These are phyloP conservation scores for Aspergillus sclerotiicarbonarius DNA, from an alignment of 495 filamentous ascomycete genomes.

Conservation along the genomic window DNA sequence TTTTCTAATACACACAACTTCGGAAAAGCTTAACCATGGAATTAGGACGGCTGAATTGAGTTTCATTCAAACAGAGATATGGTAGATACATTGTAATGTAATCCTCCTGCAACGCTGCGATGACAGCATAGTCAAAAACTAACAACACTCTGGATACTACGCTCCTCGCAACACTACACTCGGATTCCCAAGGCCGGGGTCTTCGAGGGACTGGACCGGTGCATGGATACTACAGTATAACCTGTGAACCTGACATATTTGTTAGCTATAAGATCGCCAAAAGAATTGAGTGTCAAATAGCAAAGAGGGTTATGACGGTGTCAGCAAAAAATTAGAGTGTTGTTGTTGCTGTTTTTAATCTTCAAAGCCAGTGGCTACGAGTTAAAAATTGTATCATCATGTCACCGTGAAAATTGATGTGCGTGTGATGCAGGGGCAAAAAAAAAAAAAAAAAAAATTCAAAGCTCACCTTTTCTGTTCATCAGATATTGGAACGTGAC, in stretches of 20 bases:
- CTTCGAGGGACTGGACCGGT: not conserved
- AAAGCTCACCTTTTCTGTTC: constrained; percentile 31
- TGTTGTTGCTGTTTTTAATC: constrained; percentile 56
- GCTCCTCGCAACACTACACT: not conserved
- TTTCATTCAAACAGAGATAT: too few species aligned
- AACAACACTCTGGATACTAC: not conserved
- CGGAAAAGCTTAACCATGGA: too few species aligned
- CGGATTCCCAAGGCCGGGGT: not conserved
- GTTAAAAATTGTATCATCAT: constrained; percentile 61
- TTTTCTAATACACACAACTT: too few species aligned
- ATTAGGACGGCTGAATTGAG: too few species aligned
- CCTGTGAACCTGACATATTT: constrained; percentile 1
- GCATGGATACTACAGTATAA: not conserved
- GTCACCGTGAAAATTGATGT: constrained; percentile 29
- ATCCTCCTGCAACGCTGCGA: too few species aligned
- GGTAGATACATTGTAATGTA: not conserved
- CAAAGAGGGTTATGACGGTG: constrained; percentile 25
- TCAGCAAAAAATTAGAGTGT: constrained; percentile 67
- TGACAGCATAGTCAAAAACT: not conserved
- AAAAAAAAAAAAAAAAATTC: constrained; percentile 13
- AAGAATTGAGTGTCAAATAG: constrained; percentile 3
- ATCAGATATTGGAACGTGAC: constrained; percentile 36
- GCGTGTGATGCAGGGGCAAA: not conserved
- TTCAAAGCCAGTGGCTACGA: constrained; percentile 49
- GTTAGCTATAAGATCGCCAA: constrained; percentile 10